Evolutionary conservation across 1,139 yeast genomes (phyloP).

Genomic region (Waltiozyma sp.): DNA sequence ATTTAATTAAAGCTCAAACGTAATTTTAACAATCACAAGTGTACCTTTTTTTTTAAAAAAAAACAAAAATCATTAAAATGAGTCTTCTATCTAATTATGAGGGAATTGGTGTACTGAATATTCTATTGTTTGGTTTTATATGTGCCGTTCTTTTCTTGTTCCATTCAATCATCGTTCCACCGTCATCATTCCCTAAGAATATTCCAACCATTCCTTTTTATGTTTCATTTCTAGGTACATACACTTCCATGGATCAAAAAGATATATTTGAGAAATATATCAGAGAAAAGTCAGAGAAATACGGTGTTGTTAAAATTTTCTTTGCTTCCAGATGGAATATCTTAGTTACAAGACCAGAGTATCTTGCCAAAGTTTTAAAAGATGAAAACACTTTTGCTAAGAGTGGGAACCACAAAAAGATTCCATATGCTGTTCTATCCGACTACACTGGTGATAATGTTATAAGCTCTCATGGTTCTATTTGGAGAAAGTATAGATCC

Average conservation of each 20-base stretch:
- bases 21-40: too few species aligned
- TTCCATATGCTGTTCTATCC: conserved; percentile 45
- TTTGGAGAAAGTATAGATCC: conserved; percentile 41
- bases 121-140: too few species aligned
- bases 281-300: conserved; percentile 30
- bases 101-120: too few species aligned
- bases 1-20: too few species aligned
- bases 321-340: conserved; percentile 59
- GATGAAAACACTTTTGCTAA: conserved; percentile 42
- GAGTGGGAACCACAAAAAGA: conserved; percentile 51
- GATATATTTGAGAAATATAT: conserved; percentile 33
- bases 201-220: conserved; percentile 57
- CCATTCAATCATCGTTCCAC: conserved; percentile 20
- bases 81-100: too few species aligned
- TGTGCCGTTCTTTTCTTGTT: too few species aligned
- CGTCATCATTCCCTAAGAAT: conserved; percentile 26
- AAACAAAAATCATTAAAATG: too few species aligned
- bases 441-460: conserved; percentile 53
- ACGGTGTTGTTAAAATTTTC: conserved; percentile 51
- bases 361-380: conserved; percentile 34
- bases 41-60: too few species aligned
- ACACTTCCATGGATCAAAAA: conserved; percentile 37
- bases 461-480: conserved; percentile 46
- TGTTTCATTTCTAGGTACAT: conserved; percentile 39
- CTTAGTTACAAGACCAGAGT: conserved; percentile 39